Conservation (phyloP, 2,329 filamentous ascomycete species). For the Fusarium brachygibbosum region DNA sequence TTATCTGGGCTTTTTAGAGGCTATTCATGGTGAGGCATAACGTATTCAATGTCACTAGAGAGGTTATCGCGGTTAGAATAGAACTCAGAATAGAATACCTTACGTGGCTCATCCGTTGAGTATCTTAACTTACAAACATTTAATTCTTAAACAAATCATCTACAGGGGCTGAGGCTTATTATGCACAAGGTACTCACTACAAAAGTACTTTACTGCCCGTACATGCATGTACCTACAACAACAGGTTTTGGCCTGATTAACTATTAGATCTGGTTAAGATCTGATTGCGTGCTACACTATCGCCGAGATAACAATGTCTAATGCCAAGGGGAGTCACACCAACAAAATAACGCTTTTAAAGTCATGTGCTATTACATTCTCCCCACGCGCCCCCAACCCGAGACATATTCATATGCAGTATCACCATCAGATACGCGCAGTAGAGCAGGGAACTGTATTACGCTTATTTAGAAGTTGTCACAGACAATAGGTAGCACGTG, state of each 20-base stretch:
- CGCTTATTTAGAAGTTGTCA: background rate
- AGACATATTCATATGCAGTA: conserved; percentile 18
- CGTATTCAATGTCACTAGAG: background rate
- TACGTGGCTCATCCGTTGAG: background rate
- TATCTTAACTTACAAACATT: background rate
- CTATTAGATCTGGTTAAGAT: conserved; percentile 20
- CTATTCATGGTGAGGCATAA: background rate
- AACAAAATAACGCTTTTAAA: conserved; percentile 35
- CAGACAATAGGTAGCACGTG: conserved; percentile 14
- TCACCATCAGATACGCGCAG: conserved; percentile 21
- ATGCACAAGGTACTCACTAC: conserved; percentile 1
- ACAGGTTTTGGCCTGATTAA: conserved; percentile 13
- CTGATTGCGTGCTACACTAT: conserved; percentile 38
- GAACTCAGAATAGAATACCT: background rate
- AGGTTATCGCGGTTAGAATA: conserved; percentile 26
- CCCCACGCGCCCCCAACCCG: conserved; percentile 35
- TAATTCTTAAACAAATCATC: background rate
- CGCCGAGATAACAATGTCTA: conserved; percentile 1
- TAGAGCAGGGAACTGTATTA: background rate
- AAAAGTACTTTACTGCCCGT: background rate
- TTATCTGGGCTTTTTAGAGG: background rate
- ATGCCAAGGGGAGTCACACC: conserved; percentile 7
- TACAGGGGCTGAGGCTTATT: conserved; percentile 7
- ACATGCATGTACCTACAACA: background rate
- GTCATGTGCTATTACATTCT: conserved; percentile 44